Evolutionary conservation across 1,139 yeast genomes (phyloP), one percentile per base, ranked within the genome.

Genomic region (Casaregolazyma suthepensis): DNA sequence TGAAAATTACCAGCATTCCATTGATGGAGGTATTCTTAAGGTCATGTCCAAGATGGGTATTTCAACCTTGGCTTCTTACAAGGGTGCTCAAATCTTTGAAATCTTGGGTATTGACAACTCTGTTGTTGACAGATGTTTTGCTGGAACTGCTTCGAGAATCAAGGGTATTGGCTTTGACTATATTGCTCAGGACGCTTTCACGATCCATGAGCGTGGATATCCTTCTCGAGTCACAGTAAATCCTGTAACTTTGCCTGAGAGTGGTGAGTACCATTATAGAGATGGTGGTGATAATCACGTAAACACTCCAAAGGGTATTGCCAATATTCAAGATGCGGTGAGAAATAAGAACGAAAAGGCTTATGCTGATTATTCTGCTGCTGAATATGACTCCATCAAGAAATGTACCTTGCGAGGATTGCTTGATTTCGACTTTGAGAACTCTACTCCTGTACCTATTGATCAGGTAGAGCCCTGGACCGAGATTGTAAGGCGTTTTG

Each of bases 391-490:
- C 62, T 96, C 96, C 31, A 87, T 91, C 66, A 86, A 83, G 73
- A 83, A 86, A 69, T 90, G 98, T 79, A 90, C 98, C 18, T 77
- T 93, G 62, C 85, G 99, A 72, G 99, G 99, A 47, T 74, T 93
- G 65, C 78, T 93, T 56, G 98, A 93, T 71, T 86, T 93, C 67
- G 96, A 93, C 71, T 87, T 73, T 66, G 88, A 82, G 43, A 71
- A 71, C 59, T 78, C 89, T 0, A 78, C 76, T 4, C 78, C 93
- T 5, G 94, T 93, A 56, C 98, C 98, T 54, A 75, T 93, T 59
- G 99, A 93, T 66, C 98, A 93, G 74, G 99, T 93, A 61, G 99
- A 93, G 75, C 99, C 99, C 50, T 93, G 99, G 99, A 93, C 98
- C 45, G 99, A 91, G 71, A 93, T 93, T 70, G 99, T 91, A 43